Conservation (phyloP, 2,329 filamentous ascomycete species). For the Emergomyces orientalis region DNA sequence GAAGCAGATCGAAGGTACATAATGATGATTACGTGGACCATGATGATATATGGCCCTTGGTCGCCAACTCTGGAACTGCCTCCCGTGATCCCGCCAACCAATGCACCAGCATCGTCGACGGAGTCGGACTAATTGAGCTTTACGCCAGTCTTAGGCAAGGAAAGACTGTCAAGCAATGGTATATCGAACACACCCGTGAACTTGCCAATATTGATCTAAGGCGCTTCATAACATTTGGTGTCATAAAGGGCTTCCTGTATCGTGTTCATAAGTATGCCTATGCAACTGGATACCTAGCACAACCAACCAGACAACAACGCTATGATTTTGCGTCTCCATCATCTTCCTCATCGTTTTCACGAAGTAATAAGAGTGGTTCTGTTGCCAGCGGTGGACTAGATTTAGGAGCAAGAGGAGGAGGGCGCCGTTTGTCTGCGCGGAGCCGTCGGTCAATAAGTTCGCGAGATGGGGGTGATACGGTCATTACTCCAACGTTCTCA, state of each 20-base stretch:
- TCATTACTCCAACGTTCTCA: not conserved
- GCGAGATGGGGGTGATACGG: not conserved
- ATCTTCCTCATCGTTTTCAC: conserved; percentile 11
- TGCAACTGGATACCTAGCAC: conserved; percentile 29
- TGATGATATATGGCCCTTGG: conserved; percentile 38
- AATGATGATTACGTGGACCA: conserved; percentile 21
- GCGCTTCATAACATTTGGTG: conserved; percentile 85
- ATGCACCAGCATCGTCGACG: conserved; percentile 29
- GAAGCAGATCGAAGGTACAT: not conserved
- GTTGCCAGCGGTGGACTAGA: conserved; percentile 7
- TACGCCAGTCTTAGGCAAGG: conserved; percentile 80
- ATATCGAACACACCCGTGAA: conserved; percentile 61
- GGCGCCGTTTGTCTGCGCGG: not conserved
- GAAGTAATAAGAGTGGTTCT: conserved; percentile 9
- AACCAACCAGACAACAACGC: conserved; percentile 9
- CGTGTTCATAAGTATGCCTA: conserved; percentile 86
- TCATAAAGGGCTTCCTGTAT: conserved; percentile 92
- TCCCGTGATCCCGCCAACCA: conserved; percentile 15
- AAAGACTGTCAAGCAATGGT: conserved; percentile 78
- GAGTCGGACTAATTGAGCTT: conserved; percentile 58
- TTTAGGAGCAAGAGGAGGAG: not conserved
- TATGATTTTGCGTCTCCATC: not conserved
- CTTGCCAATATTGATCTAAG: conserved; percentile 75
- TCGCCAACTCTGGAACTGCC: conserved; percentile 24
- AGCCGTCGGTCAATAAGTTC: conserved; percentile 2